Conservation (phyloP, 2,329 filamentous ascomycete genomes). For the Fusarium nygamai region DNA sequence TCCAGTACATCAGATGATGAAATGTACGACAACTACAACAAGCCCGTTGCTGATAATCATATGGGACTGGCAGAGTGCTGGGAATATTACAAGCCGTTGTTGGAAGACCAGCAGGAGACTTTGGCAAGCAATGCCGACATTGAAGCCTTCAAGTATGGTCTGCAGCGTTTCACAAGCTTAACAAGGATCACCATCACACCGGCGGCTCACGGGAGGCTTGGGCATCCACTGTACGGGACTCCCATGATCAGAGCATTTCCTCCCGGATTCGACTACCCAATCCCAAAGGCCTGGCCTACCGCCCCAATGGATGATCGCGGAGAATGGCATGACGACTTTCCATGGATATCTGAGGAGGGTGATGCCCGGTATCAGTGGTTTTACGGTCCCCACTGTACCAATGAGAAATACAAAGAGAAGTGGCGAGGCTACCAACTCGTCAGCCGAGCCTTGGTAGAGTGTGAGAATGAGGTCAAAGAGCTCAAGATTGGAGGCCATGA, state of each 20-base stretch:
- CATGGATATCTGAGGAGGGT: neutral
- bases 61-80: neutral
- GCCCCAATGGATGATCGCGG: neutral
- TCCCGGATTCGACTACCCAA: neutral
- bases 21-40: neutral
- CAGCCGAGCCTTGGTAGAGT: neutral
- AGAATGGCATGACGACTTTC: neutral
- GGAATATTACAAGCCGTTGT: neutral
- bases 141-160: neutral
- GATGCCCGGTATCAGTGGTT: neutral
- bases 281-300: neutral
- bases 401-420: neutral
- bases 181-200: neutral
- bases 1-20: neutral
- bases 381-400: neutral
- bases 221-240: neutral
- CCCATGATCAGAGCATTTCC: constrained; percentile 6
- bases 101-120: neutral
- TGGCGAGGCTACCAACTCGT: neutral
- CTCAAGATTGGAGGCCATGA: neutral
- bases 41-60: neutral
- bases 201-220: neutral
- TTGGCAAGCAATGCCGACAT: neutral
- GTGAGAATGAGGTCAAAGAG: neutral
- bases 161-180: neutral